Base-by-base conservation (phyloP, 371 early-diverging fungal genomes). In the Apophysomyces ossiformis region DNA sequence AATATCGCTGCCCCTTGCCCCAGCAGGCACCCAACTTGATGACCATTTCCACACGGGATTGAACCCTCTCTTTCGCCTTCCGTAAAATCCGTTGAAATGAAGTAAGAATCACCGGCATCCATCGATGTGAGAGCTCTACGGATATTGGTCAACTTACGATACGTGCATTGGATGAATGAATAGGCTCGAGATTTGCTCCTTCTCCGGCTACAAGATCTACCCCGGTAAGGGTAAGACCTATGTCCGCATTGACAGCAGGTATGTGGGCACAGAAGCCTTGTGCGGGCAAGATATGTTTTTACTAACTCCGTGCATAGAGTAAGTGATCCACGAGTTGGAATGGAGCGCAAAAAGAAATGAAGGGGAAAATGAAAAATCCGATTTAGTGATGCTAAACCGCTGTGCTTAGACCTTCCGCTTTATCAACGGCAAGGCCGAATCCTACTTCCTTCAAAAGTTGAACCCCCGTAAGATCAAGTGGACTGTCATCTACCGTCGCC, bases 141-240 rank as follows among this genome's bases (percentile, higher is more conserved):
- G 5, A 26, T 2, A 21, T 26, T 21, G 54, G 21, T 50, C 54
- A 50, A 21, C 54, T 50, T 32, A 50, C 11, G 11, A 50, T 50
- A 13, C 13, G 54, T 50, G 21, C 21, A 21, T 50, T 56, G 18
- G 45, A 57, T 60, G 60, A 45, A 61, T 56, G n/a, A 36, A 63
- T 65, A 93, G 92, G 88, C 87, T 92, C 74, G 94, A 94, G 85
- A 85, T 90, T 78, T 97, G 97, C 91, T 89, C 92, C 77, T 97
- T 97, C 86, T 95, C 96, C 69, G 96, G 97, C 72, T 92, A 92
- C 90, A 97, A 96, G 91, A 97, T 98, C 92, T 96, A 98, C 90
- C 98, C 98, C 66, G 93, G 95, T 77, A 94, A 95, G 86, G 98
- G 98, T 63, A 94, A 90, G 89, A 82, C 92, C 72, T 97, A 85